Conservation (phyloP, 495 filamentous ascomycete genomes). For the Chaetomidium leptoderma region DNA sequence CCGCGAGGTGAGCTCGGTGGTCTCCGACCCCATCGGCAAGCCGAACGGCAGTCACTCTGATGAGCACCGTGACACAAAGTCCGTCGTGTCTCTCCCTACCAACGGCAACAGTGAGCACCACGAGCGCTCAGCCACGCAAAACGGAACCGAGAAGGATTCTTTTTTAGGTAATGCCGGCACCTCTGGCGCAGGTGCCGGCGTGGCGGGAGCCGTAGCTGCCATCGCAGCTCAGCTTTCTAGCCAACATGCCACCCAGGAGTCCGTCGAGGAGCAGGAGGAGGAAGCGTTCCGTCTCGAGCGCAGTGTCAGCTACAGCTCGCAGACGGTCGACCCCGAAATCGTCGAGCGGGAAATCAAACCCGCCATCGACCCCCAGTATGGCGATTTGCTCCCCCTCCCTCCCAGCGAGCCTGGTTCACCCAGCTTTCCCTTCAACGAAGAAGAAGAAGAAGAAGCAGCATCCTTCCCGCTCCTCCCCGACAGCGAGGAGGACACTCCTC, state of each 20-base stretch:
- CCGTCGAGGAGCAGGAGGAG: conserved; percentile 29
- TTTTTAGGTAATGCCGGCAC: conserved; percentile 62
- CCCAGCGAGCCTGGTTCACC: conserved; percentile 49
- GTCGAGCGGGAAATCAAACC: conserved; percentile 46
- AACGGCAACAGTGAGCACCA: conserved; percentile 31
- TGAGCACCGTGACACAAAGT: conserved; percentile 39
- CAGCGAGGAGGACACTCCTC: conserved; percentile 47
- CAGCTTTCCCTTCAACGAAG: conserved; percentile 26
- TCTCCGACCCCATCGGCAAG: conserved; percentile 36
- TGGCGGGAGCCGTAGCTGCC: conserved; percentile 42
- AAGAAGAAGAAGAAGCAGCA: conserved; percentile 25
- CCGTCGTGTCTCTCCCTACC: conserved; percentile 38
- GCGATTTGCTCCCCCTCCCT: conserved; percentile 53
- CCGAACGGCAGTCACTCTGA: conserved; percentile 27
- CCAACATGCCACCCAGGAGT: conserved; percentile 41
- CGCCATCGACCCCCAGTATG: conserved; percentile 54
- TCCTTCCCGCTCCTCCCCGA: conserved; percentile 48
- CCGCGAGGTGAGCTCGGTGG: conserved; percentile 42
- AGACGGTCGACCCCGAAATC: conserved; percentile 47
- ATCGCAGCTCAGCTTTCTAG: conserved; percentile 39
- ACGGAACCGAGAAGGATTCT: conserved; percentile 44
- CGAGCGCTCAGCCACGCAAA: conserved; percentile 20
- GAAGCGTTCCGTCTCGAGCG: conserved; percentile 16
- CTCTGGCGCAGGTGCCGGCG: conserved; percentile 58
- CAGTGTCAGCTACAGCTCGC: conserved; percentile 33